Percentiles rank a stretch among this genome's conserved stretches.
phyloP scores from a whole-genome alignment of 2,329 filamentous ascomycete genomes.

The Cytospora piceae region DNA sequence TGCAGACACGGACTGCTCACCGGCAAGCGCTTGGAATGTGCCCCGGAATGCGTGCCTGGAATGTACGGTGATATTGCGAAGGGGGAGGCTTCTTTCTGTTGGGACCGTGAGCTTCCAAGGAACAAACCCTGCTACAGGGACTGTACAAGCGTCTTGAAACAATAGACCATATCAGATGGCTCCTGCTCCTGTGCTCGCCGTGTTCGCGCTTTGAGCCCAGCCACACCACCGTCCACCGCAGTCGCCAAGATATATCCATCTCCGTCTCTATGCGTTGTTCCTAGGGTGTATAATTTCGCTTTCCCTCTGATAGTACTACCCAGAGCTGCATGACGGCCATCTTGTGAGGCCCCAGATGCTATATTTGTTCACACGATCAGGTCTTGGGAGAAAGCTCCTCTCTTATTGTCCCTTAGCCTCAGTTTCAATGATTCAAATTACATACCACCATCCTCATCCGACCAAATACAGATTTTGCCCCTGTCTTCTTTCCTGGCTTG shows the following conservation, averaged over 20 bases:
- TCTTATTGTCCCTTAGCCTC: slow-evolving; percentile 15
- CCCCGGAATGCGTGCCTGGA: neutral
- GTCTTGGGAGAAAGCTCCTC: slow-evolving; percentile 5
- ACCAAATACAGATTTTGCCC: slow-evolving; percentile 12
- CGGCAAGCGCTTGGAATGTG: slow-evolving; percentile 9
- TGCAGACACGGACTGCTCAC: slow-evolving; percentile 8
- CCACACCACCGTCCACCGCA: slow-evolving; percentile 24
- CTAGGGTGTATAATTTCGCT: slow-evolving; percentile 23
- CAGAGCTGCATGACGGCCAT: slow-evolving; percentile 25
- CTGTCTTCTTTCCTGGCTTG: slow-evolving; percentile 3
- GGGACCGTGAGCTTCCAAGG: neutral
- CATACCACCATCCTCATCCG: slow-evolving; percentile 25
- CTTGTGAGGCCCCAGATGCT: slow-evolving; percentile 25
- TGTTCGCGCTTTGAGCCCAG: slow-evolving; percentile 9
- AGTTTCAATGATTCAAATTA: slow-evolving; percentile 5
- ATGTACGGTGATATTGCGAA: neutral
- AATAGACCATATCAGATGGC: neutral
- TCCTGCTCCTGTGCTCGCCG: neutral
- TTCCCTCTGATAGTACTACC: slow-evolving; percentile 21
- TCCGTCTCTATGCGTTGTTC: neutral
- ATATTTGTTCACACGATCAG: slow-evolving; percentile 28
- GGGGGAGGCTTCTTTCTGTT: neutral
- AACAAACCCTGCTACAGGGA: slow-evolving; percentile 6
- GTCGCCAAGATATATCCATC: neutral
- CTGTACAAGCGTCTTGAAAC: slow-evolving; percentile 8